Evolutionary conservation across 441 rosid species (phyloP), one percentile per base, ranked within the genome.

Genomic region (Syzygium malaccense): DNA sequence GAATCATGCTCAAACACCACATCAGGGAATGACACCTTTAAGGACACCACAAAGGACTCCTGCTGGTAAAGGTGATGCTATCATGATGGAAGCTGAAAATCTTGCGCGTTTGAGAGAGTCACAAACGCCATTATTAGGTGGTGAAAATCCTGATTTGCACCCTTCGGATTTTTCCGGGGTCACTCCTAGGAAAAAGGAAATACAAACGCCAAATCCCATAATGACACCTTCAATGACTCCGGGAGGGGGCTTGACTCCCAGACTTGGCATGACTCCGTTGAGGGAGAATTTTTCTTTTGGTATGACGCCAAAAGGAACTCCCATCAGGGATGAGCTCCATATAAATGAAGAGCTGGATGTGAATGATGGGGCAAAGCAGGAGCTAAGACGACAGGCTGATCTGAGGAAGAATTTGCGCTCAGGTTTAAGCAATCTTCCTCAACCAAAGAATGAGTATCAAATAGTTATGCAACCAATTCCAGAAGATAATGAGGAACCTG

Each of bases 131-230:
- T 92, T 98, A 88, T 92, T 98, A n/a, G 99, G 99, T 79, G 99
- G 99, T 84, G 98, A 98, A 41, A 98, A 98, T 90, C 99, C 99
- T 83, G 99, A 97, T 89, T 92, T 98, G 94, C 99, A 98, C 90
- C 99, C 99, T 92, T 98, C 99, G 78, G 99, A 98, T 92, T 98
- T 98, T 89, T 96, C 99, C 2, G 99, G 99, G 87, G 99, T 98
- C 88, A 98, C 99, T 86, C 99, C 99, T 28, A 97, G 92, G 93
- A 98, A 92, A 89, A 95, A 90, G 86, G 99, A 97, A 89, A 92
- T 95, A 86, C 98, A 96, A 92, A 98, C 99, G 12, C 99, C 99
- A 86, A 98, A 98, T 87, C 97, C 96, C 28, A 93, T 98, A 95
- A 88, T 95, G 87, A 98, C 99, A 90, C 98, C 99, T 92, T 93